A percentile compares a stretch with the other conserved stretches of the same genome.
phyloP scores from a whole-genome alignment of 352 stramenopile species.

The Phytophthora syringae region DNA sequence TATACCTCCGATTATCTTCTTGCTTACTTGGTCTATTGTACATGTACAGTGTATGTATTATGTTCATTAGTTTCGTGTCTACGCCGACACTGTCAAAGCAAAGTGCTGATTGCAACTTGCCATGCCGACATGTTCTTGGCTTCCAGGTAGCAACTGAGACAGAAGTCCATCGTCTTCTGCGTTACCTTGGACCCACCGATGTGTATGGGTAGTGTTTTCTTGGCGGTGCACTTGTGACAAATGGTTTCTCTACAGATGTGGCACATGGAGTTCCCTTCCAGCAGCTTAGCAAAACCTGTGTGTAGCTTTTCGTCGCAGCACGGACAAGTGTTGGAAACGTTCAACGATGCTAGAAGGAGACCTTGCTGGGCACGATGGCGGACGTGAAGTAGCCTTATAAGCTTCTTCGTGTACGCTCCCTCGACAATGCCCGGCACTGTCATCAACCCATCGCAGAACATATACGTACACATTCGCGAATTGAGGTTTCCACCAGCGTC shows the following conservation, averaged over 20 bases:
- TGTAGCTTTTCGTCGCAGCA: constrained; percentile 37
- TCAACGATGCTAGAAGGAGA: constrained; percentile 4
- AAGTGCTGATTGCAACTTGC: constrained; percentile 43
- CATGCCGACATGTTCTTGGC: constrained; percentile 46
- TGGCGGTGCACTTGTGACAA: constrained; percentile 55
- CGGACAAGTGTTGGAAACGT: constrained; percentile 25
- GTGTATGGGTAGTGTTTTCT: constrained; percentile 40
- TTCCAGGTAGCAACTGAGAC: constrained; percentile 54
- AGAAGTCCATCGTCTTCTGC: constrained; percentile 51
- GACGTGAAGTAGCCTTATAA: constrained; percentile 38
- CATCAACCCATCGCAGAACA: constrained; percentile 50
- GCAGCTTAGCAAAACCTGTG: constrained; percentile 29
- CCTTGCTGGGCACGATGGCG: constrained; percentile 9
- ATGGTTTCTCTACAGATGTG: constrained; percentile 35
- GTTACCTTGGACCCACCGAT: constrained; percentile 10
- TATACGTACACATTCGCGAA: constrained; percentile 25
- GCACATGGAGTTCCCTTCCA: constrained; percentile 34
- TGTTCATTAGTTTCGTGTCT: no score
- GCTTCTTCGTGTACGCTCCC: constrained; percentile 61
- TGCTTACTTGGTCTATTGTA: no score
- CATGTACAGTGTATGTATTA: no score
- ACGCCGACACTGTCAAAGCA: constrained; percentile 10
- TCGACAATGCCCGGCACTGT: constrained; percentile 43
- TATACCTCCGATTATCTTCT: no score
- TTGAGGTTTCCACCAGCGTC: constrained; percentile 33